A percentile compares a stretch with the other conserved stretches of the same genome.
phyloP scores from a whole-genome alignment of 192 early-diverging fungal genomes.

The Podila verticillata region DNA sequence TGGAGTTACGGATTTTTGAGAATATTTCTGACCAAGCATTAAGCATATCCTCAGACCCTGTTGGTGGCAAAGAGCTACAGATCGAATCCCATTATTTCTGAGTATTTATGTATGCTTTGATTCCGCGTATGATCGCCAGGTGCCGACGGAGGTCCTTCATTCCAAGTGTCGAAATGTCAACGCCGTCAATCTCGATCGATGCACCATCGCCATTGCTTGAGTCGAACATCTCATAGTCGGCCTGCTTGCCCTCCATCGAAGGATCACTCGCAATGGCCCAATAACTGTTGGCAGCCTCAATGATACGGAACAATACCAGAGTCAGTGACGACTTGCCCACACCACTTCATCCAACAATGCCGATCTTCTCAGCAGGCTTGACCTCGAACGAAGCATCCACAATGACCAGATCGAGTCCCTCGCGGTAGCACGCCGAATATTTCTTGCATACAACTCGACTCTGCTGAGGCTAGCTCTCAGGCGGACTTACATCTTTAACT shows the following conservation, averaged over 20 bases:
- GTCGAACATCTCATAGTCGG: not conserved
- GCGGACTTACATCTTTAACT: conserved; percentile 52
- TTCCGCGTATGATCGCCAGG: conserved; percentile 86
- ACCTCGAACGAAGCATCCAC: conserved; percentile 59
- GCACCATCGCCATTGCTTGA: conserved; percentile 52
- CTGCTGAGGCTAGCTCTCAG: conserved; percentile 48
- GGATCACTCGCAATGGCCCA: conserved; percentile 32
- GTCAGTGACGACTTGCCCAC: conserved; percentile 54
- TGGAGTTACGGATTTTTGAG: too few relatives aligned
- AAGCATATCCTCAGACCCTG: too few relatives aligned
- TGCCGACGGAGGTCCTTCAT: conserved; percentile 66
- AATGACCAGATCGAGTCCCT: conserved; percentile 53
- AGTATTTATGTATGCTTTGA: too few relatives aligned
- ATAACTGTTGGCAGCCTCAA: conserved; percentile 51
- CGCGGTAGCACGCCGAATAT: conserved; percentile 43
- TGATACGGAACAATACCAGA: conserved; percentile 53
- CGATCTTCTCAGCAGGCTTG: conserved; percentile 44
- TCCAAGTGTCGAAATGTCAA: conserved; percentile 71
- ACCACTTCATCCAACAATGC: conserved; percentile 55
- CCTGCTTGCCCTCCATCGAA: not conserved
- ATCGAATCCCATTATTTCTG: too few relatives aligned
- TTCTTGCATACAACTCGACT: conserved; percentile 40
- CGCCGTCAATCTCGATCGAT: conserved; percentile 74
- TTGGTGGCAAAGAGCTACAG: too few relatives aligned
- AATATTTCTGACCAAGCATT: too few relatives aligned